These are phyloP conservation scores for Nicotiana knightiana DNA, from an alignment of 257 asterid species.

Conservation along the genomic window DNA sequence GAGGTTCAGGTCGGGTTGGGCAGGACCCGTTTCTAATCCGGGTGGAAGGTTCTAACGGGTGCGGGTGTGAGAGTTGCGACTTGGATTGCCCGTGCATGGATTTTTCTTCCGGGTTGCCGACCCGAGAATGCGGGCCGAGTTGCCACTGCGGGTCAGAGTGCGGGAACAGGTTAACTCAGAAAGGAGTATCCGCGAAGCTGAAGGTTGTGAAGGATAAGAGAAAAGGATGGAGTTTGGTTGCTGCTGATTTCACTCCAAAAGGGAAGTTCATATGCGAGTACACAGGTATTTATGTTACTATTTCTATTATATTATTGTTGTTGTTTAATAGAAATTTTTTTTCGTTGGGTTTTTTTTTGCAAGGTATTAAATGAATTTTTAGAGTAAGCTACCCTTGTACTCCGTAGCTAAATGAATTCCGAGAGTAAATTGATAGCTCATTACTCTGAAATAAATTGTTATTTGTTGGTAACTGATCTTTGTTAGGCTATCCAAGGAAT, in stretches of 20 bases:
- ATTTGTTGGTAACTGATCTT: not conserved
- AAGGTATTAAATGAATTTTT: too few species aligned
- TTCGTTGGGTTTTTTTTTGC: not conserved
- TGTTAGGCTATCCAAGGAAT: not conserved
- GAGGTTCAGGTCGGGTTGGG: not conserved
- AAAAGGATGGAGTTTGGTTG: conserved; percentile 78
- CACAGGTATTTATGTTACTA: conserved; percentile 38
- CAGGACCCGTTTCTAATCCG: conserved; percentile 51
- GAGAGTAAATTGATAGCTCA: not conserved
- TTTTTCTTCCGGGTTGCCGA: conserved; percentile 19
- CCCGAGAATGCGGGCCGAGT: conserved; percentile 74
- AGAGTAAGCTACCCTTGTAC: not conserved
- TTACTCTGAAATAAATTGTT: not conserved
- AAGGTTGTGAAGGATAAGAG: conserved; percentile 49
- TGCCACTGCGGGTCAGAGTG: conserved; percentile 55
- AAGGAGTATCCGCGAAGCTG: conserved; percentile 44
- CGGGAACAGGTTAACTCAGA: conserved; percentile 59
- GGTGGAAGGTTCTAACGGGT: conserved; percentile 58
- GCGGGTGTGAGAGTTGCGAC: conserved; percentile 46
- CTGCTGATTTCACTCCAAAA: conserved; percentile 46
- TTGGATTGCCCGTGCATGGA: conserved; percentile 43
- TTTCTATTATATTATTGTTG: not conserved
- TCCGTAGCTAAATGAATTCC: not conserved
- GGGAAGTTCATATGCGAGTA: conserved; percentile 80
- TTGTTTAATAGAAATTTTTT: not conserved